Evolutionary conservation across 2,329 filamentous ascomycete genomes (phyloP), one percentile per base, ranked within the genome.

Genomic region (Aspergillus sp.): DNA sequence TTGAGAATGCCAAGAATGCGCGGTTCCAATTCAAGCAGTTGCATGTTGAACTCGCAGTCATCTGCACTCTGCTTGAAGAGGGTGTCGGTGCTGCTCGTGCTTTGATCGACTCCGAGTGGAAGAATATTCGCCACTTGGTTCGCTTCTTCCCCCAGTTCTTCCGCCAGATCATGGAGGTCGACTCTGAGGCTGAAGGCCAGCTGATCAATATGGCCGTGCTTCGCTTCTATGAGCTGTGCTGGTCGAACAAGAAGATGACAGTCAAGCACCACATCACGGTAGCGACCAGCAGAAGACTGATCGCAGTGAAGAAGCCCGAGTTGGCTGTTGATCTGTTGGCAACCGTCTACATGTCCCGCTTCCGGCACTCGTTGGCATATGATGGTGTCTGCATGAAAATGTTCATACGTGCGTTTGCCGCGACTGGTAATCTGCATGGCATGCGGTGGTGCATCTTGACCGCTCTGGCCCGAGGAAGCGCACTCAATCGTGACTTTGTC

Each of bases 371-470:
- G 19, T 60, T 68, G 13, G 67, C 69, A 0, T 78, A 78, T 56
- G 71, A 77, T 51, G 71, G 71, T n/a, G 68, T 74, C 7, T 73
- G 70, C 52, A 68, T 78, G 65, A 76, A 77, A 59, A 71, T 78
- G 62, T 68, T 78, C 48, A 44, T 75, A 15, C 75, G 76, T 19
- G 73, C 71, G 7, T 77, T 73, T 47, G 68, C 72, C 1, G 57
- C 58, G 2, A 56, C 62, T 5, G 66, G 68, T 4, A 71, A 76
- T 32, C 56, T 74, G 7, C 66, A 69, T n/a, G 77, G 77, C 2
- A 62, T 78, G 2, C 75, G 76, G 52, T 79, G 77, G 77, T 77
- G 75, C 52, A 69, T 78, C 42, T 54, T 77, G 54, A 74, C 75
- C 2, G 73, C 68, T n/a, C 65, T 78, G 23, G 67, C 72, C 27